Evolutionary conservation across 805 yeast genomes (phyloP).

Genomic region (Monosporozyma solicola): DNA sequence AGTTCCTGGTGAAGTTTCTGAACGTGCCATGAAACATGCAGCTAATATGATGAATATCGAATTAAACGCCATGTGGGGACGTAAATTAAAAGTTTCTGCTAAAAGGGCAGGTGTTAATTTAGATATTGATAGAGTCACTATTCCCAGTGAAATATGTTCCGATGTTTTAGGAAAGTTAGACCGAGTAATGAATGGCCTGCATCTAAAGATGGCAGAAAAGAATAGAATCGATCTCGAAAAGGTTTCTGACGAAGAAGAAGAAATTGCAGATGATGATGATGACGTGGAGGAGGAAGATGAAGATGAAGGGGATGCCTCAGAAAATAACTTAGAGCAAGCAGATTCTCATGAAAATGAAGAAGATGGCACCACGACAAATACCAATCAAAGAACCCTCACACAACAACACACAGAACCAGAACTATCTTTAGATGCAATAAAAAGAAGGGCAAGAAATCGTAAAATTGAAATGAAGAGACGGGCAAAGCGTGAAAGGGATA

Average conservation of each 20-base stretch:
- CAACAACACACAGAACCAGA: not conserved
- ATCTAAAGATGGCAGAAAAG: slow-evolving; percentile 18
- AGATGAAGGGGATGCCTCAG: slow-evolving; percentile 20
- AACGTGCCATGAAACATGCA: slow-evolving; percentile 18
- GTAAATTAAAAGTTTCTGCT: slow-evolving; percentile 14
- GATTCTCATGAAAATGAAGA: not conserved
- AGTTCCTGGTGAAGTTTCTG: slow-evolving; percentile 20
- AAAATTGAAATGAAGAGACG: not conserved
- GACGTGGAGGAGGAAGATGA: slow-evolving; percentile 19
- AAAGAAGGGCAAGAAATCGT: not conserved
- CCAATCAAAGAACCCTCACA: not conserved
- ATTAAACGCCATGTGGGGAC: slow-evolving; percentile 24
- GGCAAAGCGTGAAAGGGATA: not conserved
- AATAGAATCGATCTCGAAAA: slow-evolving; percentile 11
- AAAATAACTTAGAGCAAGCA: slow-evolving; percentile 15
- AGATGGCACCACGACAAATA: not conserved
- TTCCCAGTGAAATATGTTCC: slow-evolving; percentile 16
- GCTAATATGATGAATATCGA: slow-evolving; percentile 21
- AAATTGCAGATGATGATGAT: slow-evolving; percentile 4
- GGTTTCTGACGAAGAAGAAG: not conserved
- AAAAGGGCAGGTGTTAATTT: slow-evolving; percentile 5
- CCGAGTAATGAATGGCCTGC: slow-evolving; percentile 21
- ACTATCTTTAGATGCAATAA: not conserved
- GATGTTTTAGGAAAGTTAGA: slow-evolving; percentile 20
- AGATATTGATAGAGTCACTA: slow-evolving; percentile 19